Conservation (phyloP, 106 monocot species). For the Agapanthus africanus region DNA sequence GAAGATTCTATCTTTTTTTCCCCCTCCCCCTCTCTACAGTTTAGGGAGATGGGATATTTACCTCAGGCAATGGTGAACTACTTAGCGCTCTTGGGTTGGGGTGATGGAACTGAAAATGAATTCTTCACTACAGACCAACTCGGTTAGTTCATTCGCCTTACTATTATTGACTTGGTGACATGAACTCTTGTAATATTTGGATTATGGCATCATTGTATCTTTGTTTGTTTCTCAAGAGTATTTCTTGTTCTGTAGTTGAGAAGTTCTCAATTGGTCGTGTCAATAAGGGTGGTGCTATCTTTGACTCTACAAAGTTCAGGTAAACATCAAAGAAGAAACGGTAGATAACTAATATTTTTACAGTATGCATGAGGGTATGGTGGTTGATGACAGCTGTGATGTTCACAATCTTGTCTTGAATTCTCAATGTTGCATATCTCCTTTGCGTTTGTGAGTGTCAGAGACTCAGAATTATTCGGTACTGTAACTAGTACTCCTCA, state of each 20-base stretch:
- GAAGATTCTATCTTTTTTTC: neutral
- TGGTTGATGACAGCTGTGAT: too few relatives aligned
- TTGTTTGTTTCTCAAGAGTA: slow-evolving; percentile 7
- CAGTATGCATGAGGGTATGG: too few relatives aligned
- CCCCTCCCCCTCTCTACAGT: slow-evolving; percentile 42
- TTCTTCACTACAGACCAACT: slow-evolving; percentile 90
- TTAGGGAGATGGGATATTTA: slow-evolving; percentile 93
- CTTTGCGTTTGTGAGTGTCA: neutral
- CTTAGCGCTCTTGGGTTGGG: slow-evolving; percentile 91
- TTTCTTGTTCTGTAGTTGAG: slow-evolving; percentile 49
- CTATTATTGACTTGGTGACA: slow-evolving; percentile 1
- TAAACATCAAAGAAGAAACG: slow-evolving; percentile 14
- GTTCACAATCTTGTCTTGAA: too few relatives aligned
- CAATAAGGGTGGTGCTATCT: slow-evolving; percentile 95
- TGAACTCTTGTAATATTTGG: neutral
- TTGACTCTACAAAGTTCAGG: slow-evolving; percentile 92
- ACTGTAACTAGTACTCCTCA: too few relatives aligned
- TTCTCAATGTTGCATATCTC: neutral
- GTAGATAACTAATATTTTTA: too few relatives aligned
- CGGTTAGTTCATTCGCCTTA: slow-evolving; percentile 35
- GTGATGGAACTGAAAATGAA: slow-evolving; percentile 99
- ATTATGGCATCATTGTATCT: slow-evolving; percentile 1
- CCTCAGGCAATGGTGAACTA: slow-evolving; percentile 97
- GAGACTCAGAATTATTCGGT: neutral
- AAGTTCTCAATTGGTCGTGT: slow-evolving; percentile 90